Base-by-base conservation (phyloP, 2,329 filamentous ascomycete species). In the Colletotrichum chlorophyti region DNA sequence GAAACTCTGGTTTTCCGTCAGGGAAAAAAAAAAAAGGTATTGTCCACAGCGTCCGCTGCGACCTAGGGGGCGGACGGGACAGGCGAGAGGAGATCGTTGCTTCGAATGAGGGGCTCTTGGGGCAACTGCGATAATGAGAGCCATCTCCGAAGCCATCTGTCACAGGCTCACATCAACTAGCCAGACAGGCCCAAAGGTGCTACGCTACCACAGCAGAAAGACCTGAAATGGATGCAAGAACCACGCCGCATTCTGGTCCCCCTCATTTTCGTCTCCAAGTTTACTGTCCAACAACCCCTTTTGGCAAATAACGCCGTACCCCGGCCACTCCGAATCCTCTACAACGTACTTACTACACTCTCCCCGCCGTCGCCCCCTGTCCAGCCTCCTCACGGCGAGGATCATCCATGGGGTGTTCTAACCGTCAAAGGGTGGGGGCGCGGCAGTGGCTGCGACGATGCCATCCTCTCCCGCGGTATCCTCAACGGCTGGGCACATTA, bases 161-260 rank as follows among this genome's bases (percentile, higher is more conserved):
- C 32, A 23, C 34, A 43, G n/a, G 37, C 15, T 15, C 34, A 17
- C 5, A 11, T 31, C 10, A 6, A 26, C 43, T n/a, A n/a, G 35
- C 29, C 14, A 35, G 5, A 23, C 19, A 15, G 53, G 53, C n/a
- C 29, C 38, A 43, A 43, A 32, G 37, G 24, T 32, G 40, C 43
- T 45, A n/a, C n/a, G 26, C 38, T 45, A 50, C 31, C 19, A 12
- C 8, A 42, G 32, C 41, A 26, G 19, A 26, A 32, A 38, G 24
- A 48, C 41, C n/a, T n/a, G n/a, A n/a, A n/a, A n/a, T n/a, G n/a
- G n/a, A 60, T 46, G 58, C 53, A 58, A 53, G 53, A 60, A 60
- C 58, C 45, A 32, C 40, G 38, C 46, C 27, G 38, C 43, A n/a
- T 15, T 31, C 35, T 26, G 14, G 14, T 45, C 38, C 55, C 51